Evolutionary conservation across 805 yeast species (phyloP), one percentile per base, ranked within the genome.

Genomic region (Starmerella riodocensis): DNA sequence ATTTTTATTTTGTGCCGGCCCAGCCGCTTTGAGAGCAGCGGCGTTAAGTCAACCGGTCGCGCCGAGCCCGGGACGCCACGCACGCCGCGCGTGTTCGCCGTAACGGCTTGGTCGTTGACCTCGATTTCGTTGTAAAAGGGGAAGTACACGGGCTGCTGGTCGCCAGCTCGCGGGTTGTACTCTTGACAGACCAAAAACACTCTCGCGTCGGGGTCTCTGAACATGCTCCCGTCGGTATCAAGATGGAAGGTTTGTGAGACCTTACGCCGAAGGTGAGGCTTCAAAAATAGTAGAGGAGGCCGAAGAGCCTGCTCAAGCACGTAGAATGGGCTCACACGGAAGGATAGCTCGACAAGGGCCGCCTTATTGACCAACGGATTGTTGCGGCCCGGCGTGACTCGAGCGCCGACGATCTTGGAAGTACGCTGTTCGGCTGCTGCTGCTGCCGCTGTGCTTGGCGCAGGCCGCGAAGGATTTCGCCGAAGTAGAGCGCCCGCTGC

Each of bases 21-120:
- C 36, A 7, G 19, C 9, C 13, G 11, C 20, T 46, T 47, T 19
- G 55, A 44, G n/a, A 71, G 34, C 30, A 63, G 61, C 2, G 65
- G 64, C 0, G 94, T 79, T 30, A 88, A 49, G 55, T 86, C 80
- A 0, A 83, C 85, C 0, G 96, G 95, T 44, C 73, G 70, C 1
- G 85, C 78, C 0, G 94, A 76, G 0, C 94, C 94, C 0, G 71
- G 70, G 42, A 69, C 71, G 34, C 78, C 78, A 53, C 83, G 83
- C 23, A 85, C 61, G 1, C 96, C 96, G 40, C 76, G 71, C 2
- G 76, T 70, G 43, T 73, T 73, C 27, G 67, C 75, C 29, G 67
- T 67, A 1, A 78, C 53, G 13, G 55, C 58, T 2, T 47, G 44
- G 4, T 65, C 67, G 53, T 88, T 83, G 29, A 80, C 65, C 29